Evolutionary conservation across 2,329 filamentous ascomycete species (phyloP).

Genomic region (Aspergillus ruber): DNA sequence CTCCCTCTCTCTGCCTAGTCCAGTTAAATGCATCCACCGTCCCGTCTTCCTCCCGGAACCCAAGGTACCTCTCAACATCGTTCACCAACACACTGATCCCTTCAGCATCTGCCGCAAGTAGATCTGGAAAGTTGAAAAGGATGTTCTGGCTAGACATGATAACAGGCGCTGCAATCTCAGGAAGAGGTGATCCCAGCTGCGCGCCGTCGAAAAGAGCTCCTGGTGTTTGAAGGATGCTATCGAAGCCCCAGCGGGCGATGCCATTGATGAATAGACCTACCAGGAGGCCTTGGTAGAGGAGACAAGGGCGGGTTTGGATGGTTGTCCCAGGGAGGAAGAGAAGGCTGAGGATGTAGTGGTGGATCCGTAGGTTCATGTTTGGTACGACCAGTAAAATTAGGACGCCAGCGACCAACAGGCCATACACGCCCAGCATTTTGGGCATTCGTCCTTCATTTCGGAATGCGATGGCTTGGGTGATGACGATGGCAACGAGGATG

Average conservation of each 20-base stretch:
- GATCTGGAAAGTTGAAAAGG: constrained; percentile 28
- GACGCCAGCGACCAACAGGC: constrained; percentile 37
- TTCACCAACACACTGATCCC: constrained; percentile 56
- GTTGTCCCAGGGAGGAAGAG: constrained; percentile 54
- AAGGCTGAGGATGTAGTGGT: constrained; percentile 57
- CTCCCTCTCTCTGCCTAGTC: constrained; percentile 22
- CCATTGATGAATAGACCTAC: constrained; percentile 59
- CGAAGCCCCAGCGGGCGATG: constrained; percentile 59
- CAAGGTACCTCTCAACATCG: constrained; percentile 54
- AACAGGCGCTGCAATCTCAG: constrained; percentile 18
- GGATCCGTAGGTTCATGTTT: constrained; percentile 54
- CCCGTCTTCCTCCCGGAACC: constrained; percentile 40
- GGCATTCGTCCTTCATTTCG: constrained; percentile 54
- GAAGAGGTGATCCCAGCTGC: constrained; percentile 27
- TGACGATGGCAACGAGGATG: constrained; percentile 44
- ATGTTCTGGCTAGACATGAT: constrained; percentile 22
- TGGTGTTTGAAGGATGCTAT: constrained; percentile 53
- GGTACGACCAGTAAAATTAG: constrained; percentile 49
- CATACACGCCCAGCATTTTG: constrained; percentile 38
- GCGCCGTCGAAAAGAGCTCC: constrained; percentile 39
- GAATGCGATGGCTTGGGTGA: constrained; percentile 52
- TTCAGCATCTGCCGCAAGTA: constrained; percentile 42
- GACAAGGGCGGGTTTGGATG: constrained; percentile 52
- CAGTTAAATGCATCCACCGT: constrained; percentile 26
- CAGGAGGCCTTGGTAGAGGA: constrained; percentile 57